Percentiles rank a stretch among this genome's conserved stretches.
phyloP scores from a whole-genome alignment of 495 filamentous ascomycete species.

The Gamarada debralockiae region DNA sequence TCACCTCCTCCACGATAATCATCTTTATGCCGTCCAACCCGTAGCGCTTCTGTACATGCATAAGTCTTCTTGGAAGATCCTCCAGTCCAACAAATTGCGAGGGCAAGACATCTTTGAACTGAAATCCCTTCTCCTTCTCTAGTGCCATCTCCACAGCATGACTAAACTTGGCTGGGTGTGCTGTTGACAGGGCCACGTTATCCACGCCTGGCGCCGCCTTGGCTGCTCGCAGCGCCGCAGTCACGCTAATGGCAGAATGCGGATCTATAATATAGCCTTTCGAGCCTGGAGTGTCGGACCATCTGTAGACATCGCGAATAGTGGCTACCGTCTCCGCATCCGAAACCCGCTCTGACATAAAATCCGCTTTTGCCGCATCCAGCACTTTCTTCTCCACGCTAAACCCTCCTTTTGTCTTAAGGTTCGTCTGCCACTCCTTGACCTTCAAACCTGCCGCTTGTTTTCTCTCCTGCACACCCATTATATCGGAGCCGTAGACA shows the following conservation, averaged over 20 bases:
- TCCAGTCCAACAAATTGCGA: conserved; percentile 72
- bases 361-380: conserved; percentile 56
- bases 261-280: conserved; percentile 88
- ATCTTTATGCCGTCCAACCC: too few relatives aligned
- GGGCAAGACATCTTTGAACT: conserved; percentile 76
- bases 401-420: conserved; percentile 82
- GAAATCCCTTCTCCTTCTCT: conserved; percentile 58
- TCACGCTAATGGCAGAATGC: conserved; percentile 82
- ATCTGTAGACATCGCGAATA: conserved; percentile 61
- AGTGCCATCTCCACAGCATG: conserved; percentile 74
- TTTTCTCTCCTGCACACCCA: too few relatives aligned
- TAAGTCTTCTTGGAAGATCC: too few relatives aligned
- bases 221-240: conserved; percentile 61
- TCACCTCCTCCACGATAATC: too few relatives aligned
- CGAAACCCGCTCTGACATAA: conserved; percentile 78
- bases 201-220: conserved; percentile 37
- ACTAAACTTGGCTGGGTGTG: conserved; percentile 91
- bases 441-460: conserved; percentile 69
- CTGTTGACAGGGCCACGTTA: conserved; percentile 83
- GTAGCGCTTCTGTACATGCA: too few relatives aligned
- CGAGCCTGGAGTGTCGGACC: too few relatives aligned
- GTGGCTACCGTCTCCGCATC: conserved; percentile 72
- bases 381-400: conserved; percentile 68
- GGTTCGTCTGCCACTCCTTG: conserved; percentile 61
- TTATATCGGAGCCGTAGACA: too few relatives aligned